These are phyloP conservation scores for Aspergillus ochraceus DNA, from an alignment of 2,329 filamentous ascomycete genomes.

Conservation along the genomic window DNA sequence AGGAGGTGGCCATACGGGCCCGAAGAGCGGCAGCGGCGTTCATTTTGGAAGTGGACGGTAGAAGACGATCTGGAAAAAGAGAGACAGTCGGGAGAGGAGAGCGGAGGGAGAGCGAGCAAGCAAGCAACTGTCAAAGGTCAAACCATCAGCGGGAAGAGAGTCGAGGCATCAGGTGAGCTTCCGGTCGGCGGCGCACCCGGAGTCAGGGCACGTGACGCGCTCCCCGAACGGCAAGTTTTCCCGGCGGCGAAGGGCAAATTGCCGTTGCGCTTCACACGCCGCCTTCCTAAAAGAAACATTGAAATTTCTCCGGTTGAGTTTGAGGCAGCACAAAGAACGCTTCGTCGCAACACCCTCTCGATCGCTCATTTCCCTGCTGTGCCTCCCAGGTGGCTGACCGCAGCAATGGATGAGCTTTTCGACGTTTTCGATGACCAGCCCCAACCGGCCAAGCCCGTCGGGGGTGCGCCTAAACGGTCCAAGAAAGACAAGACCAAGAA, in stretches of 20 bases:
- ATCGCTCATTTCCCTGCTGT: conserved; percentile 18
- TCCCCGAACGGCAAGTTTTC: conserved; percentile 16
- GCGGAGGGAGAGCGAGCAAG: conserved; percentile 16
- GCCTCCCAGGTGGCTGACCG: conserved; percentile 9
- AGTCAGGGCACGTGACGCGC: conserved; percentile 12
- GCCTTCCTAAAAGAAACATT: conserved; percentile 28
- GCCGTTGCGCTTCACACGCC: conserved; percentile 20
- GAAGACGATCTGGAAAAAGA: conserved; percentile 18
- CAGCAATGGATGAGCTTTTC: conserved; percentile 74
- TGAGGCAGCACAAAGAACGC: conserved; percentile 17
- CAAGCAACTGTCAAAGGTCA: neutral
- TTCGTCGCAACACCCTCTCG: conserved; percentile 10
- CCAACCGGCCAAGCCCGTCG: conserved; percentile 41
- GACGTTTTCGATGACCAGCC: conserved; percentile 75
- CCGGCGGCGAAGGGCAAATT: conserved; percentile 14
- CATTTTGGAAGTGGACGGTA: conserved; percentile 66
- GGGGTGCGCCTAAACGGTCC: conserved; percentile 34
- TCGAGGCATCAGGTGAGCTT: conserved; percentile 15
- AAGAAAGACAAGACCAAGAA: conserved; percentile 73
- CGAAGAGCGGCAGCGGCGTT: conserved; percentile 67
- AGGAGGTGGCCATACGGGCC: conserved; percentile 61
- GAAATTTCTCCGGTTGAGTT: conserved; percentile 29
- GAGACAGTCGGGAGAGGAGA: conserved; percentile 13
- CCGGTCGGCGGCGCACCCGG: conserved; percentile 12
- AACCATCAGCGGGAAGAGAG: conserved; percentile 19